Base-by-base conservation (phyloP, 2,329 filamentous ascomycete genomes). In the Aspergillus piperis region DNA sequence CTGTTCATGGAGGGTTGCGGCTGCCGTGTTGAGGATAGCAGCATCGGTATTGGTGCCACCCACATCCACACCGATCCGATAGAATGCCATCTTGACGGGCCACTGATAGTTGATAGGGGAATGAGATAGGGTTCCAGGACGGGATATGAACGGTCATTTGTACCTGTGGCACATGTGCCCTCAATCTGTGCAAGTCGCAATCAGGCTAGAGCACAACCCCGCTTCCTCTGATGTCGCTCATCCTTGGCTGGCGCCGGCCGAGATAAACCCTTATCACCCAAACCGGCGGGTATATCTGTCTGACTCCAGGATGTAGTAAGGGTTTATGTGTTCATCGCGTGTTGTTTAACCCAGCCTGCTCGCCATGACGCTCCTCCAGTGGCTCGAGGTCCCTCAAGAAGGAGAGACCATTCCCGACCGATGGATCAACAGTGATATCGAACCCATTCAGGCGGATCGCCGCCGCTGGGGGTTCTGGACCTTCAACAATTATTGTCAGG, bases 371-470 rank as follows among this genome's bases (percentile, higher is more conserved):
- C 19, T 44, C 3, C 41, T 23, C 0, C 10, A 44, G 8, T 44
- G 19, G 41, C 19, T 44, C 19, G 41, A 44, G 19, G 41, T 44
- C 2, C 41, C 41, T 3, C 41, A 44, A 10, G 41, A 44, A 7
- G 41, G 41, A 11, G 41, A 44, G 41, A 44, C 41, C 41, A 44
- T 23, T 11, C 15, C 59, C 55, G 58, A 71, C 58, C 66, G 68
- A 64, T 77, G 41, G 41, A 23, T 44, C 2, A 84, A 84, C 66
- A 76, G 83, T 62, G 82, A 84, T 65, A 81, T 83, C 58, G 78
- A 80, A 2, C 82, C 81, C 8, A 77, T 82, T 27, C 79, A 81
- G 60, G 67, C 73, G 1, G 74, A 66, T 47, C 71, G 78, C 47
- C 72, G 78, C 15, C 82, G 78, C 5, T 83, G 78, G 80, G 74